phyloP scores from a whole-genome alignment of 164 flowering plant genomes.

The Vitis amurensis region DNA sequence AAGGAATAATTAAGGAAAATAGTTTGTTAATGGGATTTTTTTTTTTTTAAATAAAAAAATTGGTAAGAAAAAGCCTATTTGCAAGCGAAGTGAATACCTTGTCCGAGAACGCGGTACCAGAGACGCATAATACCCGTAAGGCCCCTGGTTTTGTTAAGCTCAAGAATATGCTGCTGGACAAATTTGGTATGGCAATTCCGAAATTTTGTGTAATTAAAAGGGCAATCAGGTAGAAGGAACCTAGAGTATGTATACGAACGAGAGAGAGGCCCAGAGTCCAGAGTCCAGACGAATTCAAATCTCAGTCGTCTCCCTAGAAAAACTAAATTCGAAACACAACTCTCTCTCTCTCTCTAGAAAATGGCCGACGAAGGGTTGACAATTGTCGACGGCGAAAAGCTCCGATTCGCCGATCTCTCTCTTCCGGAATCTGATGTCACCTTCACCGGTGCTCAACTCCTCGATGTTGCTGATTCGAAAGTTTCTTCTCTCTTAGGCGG shows the following conservation, averaged over 20 bases:
- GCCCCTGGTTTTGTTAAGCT: too few species aligned
- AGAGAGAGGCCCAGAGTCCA: not conserved
- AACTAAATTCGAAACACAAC: not conserved
- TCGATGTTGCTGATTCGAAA: constrained; percentile 48
- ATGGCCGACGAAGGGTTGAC: constrained; percentile 57
- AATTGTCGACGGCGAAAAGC: constrained; percentile 60
- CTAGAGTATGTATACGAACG: not conserved
- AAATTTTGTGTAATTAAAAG: too few species aligned
- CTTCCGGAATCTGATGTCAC: constrained; percentile 20
- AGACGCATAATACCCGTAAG: too few species aligned
- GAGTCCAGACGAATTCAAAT: not conserved
- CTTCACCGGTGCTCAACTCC: constrained; percentile 46
- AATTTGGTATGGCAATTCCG: too few species aligned
- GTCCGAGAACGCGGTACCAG: too few species aligned
- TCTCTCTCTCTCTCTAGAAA: constrained; percentile 18
- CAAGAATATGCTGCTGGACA: too few species aligned
- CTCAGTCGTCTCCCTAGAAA: not conserved
- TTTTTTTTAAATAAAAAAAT: too few species aligned
- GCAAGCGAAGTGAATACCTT: too few species aligned
- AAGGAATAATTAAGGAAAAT: too few species aligned
- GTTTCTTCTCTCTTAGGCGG: constrained; percentile 44
- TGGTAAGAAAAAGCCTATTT: too few species aligned
- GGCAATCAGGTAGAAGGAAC: too few species aligned
- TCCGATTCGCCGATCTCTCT: constrained; percentile 27
- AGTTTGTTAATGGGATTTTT: too few species aligned